Conservation (phyloP, 2,329 filamentous ascomycete species). For the Ceratocystis cubensis region DNA sequence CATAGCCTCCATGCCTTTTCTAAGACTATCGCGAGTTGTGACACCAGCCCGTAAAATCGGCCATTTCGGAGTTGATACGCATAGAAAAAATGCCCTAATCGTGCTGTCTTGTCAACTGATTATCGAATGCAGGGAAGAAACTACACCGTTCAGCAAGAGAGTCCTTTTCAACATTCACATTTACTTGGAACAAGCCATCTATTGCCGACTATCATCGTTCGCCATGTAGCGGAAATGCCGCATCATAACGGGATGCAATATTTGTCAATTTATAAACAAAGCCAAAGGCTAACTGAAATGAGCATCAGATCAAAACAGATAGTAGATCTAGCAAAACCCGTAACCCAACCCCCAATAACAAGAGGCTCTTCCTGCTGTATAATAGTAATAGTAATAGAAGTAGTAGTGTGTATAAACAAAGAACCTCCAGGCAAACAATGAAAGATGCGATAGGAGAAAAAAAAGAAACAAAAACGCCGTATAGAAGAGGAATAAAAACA, state of each 20-base stretch:
- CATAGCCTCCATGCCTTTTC: no score
- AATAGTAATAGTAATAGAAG: not conserved
- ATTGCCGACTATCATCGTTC: not conserved
- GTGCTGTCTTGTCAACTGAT: no score
- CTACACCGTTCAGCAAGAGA: no score
- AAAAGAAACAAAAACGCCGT: not conserved
- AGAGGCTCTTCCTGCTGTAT: not conserved
- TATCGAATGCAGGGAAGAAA: no score
- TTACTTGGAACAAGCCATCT: no score
- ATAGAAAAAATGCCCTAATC: no score
- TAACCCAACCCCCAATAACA: not conserved
- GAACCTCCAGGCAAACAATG: conserved; percentile 1
- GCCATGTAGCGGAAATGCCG: not conserved
- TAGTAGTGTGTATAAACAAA: not conserved
- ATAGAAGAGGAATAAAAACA: conserved; percentile 16
- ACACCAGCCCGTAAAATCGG: no score
- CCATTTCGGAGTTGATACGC: no score
- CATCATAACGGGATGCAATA: conserved; percentile 4
- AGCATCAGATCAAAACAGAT: not conserved
- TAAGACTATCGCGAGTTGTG: no score
- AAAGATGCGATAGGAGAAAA: not conserved
- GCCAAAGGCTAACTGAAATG: not conserved
- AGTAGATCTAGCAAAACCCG: not conserved
- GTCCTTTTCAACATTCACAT: no score
- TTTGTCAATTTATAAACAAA: not conserved